Percentiles rank a stretch among this genome's conserved stretches.
phyloP scores from a whole-genome alignment of 1,284 basidiomycete genomes.

The Ceratobasidium sp. region DNA sequence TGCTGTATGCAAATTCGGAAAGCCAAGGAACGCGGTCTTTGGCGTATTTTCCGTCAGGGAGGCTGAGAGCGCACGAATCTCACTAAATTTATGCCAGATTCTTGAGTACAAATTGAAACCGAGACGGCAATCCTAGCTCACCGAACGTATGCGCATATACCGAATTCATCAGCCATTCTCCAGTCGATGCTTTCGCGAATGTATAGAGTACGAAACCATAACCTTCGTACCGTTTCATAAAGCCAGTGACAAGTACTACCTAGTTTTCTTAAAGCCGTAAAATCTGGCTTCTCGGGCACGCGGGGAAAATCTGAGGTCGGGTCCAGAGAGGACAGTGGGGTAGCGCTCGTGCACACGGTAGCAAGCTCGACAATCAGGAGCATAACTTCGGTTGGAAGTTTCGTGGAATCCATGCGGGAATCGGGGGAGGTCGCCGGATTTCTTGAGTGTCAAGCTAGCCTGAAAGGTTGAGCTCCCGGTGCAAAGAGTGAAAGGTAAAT shows the following conservation, averaged over 20 bases:
- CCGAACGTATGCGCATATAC: slow-evolving; percentile 17
- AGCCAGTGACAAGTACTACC: background rate
- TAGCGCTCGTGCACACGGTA: background rate
- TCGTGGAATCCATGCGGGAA: background rate
- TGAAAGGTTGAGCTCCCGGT: too few species aligned
- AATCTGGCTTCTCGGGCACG: background rate
- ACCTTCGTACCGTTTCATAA: background rate
- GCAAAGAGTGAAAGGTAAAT: too few species aligned
- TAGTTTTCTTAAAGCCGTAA: background rate
- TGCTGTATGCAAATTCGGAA: slow-evolving; percentile 26
- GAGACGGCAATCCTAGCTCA: background rate
- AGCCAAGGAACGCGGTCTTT: background rate
- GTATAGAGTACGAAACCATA: slow-evolving; percentile 13
- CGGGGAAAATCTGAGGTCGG: slow-evolving; percentile 15
- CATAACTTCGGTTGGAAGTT: slow-evolving; percentile 8
- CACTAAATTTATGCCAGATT: background rate
- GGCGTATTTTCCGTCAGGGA: background rate
- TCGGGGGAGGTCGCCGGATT: too few species aligned
- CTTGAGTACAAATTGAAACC: background rate
- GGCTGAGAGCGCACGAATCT: slow-evolving; percentile 9
- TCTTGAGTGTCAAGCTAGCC: too few species aligned
- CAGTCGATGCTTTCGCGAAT: slow-evolving; percentile 12
- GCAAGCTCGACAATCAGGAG: slow-evolving; percentile 5
- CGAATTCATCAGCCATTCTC: background rate
- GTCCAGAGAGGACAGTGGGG: background rate